Evolutionary conservation across 2,329 filamentous ascomycete species (phyloP).

Genomic region (Penicillium vulpinum): DNA sequence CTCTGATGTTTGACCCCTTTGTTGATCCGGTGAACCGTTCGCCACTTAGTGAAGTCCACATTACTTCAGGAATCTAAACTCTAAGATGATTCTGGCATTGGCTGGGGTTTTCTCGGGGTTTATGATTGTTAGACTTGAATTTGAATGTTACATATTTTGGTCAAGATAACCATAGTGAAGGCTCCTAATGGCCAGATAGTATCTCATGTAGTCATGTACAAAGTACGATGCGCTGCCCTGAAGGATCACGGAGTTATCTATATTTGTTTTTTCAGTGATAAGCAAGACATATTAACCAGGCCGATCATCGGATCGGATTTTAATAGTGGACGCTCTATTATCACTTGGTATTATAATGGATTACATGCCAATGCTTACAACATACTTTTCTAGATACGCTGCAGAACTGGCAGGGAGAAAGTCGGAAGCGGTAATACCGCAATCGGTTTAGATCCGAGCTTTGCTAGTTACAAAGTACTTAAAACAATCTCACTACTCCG

Average conservation of each 20-base stretch:
- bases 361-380: too few species aligned
- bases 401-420: neutral
- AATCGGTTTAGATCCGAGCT: neutral
- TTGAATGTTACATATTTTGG: neutral
- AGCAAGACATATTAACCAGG: neutral
- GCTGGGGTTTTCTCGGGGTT: neutral
- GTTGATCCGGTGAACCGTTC: neutral
- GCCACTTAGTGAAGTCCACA: neutral
- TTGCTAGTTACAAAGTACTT: neutral
- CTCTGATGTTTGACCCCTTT: neutral
- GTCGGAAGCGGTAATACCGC: constrained; percentile 1
- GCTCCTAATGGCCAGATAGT: neutral
- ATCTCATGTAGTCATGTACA: neutral
- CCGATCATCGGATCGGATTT: constrained; percentile 2
- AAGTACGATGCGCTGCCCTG: neutral
- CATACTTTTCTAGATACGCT: neutral
- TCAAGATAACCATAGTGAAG: neutral
- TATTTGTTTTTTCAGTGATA: neutral
- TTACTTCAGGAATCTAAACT: neutral
- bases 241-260: neutral
- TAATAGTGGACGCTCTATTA: too few species aligned
- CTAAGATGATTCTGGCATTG: too few species aligned
- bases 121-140: neutral
- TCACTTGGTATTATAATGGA: too few species aligned
- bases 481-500: neutral